These are phyloP conservation scores for Venturiaceae sp. DNA, from an alignment of 2,329 filamentous ascomycete species.

Conservation along the genomic window DNA sequence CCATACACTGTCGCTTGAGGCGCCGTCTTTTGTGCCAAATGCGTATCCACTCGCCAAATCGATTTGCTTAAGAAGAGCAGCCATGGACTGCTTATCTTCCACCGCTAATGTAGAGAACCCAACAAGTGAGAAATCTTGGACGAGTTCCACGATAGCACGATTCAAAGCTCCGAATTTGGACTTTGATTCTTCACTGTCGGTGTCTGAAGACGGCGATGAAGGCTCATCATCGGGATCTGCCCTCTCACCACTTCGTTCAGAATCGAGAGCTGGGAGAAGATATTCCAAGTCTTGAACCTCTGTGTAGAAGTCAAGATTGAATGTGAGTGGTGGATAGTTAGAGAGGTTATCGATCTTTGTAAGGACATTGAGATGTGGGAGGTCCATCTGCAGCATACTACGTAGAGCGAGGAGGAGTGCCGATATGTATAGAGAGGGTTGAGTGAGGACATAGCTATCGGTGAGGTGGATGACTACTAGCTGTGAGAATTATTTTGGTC, in stretches of 20 bases:
- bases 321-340: conserved; percentile 76
- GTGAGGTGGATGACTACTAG: conserved; percentile 88
- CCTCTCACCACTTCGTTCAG: conserved; percentile 48
- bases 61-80: conserved; percentile 77
- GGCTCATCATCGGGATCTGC: background rate
- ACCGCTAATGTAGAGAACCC: conserved; percentile 89
- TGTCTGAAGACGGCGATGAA: background rate
- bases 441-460: conserved; percentile 86
- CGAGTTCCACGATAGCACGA: conserved; percentile 72
- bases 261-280: conserved; percentile 68
- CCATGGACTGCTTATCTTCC: conserved; percentile 96
- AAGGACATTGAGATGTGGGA: conserved; percentile 89
- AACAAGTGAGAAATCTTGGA: conserved; percentile 84
- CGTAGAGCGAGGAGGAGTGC: conserved; percentile 86
- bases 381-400: conserved; percentile 96
- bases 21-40: conserved; percentile 52
- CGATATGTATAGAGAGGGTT: conserved; percentile 90
- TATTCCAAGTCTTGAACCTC: conserved; percentile 90
- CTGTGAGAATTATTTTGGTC: conserved; percentile 35
- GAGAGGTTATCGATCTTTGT: conserved; percentile 95
- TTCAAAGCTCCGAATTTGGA: conserved; percentile 77
- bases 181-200: conserved; percentile 1
- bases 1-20: conserved; percentile 95
- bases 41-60: conserved; percentile 89
- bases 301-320: conserved; percentile 95